phyloP scores from a whole-genome alignment of 805 yeast genomes.

The Teunomyces atbi region DNA sequence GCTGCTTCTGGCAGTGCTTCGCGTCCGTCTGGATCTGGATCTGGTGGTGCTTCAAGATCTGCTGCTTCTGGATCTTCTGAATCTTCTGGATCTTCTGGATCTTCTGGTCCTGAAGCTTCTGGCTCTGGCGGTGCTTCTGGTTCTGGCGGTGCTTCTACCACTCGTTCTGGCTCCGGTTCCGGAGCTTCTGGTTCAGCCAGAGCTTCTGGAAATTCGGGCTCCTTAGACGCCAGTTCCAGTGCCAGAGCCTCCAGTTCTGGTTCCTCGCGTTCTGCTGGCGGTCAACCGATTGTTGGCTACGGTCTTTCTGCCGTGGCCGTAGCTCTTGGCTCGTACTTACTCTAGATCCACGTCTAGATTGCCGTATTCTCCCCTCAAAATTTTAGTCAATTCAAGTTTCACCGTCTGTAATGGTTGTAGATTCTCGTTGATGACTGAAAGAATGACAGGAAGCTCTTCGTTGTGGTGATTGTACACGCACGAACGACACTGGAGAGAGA shows the following conservation, averaged over 20 bases:
- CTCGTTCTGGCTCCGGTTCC: not conserved
- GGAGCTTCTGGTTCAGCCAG: slow-evolving; percentile 2
- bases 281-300: slow-evolving; percentile 2
- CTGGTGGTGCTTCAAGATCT: not conserved
- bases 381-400: not conserved
- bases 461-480: slow-evolving; percentile 1
- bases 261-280: slow-evolving; percentile 3
- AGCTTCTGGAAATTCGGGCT: slow-evolving; percentile 4
- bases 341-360: not conserved
- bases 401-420: not conserved
- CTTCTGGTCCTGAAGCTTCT: slow-evolving; percentile 8
- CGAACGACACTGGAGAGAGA: slow-evolving; percentile 7
- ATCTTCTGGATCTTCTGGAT: slow-evolving; percentile 6
- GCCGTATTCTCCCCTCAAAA: not conserved
- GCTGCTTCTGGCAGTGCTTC: slow-evolving; percentile 7
- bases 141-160: no score
- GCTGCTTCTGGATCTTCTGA: slow-evolving; percentile 8
- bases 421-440: slow-evolving; percentile 7
- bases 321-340: not conserved
- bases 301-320: slow-evolving; percentile 1
- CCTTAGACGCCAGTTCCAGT: slow-evolving; percentile 6
- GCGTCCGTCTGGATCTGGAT: not conserved
- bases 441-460: slow-evolving; percentile 7
- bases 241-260: slow-evolving; percentile 5
- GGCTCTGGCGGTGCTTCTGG: slow-evolving; percentile 4